These are phyloP conservation scores for Colletotrichum filicis DNA, from an alignment of 2,329 filamentous ascomycete genomes.

Conservation along the genomic window DNA sequence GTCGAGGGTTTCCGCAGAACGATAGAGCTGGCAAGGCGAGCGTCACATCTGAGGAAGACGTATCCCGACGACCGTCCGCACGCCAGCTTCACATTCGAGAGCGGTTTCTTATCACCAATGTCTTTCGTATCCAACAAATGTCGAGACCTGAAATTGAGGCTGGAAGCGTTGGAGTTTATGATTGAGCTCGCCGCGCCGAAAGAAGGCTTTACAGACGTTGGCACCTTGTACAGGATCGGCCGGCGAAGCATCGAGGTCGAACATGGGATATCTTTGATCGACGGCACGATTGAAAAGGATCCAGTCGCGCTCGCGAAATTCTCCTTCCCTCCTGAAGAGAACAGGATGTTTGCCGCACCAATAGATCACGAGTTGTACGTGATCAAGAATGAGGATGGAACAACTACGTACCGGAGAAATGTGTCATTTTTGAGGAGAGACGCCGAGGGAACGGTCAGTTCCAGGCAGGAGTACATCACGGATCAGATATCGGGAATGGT, in stretches of 20 bases:
- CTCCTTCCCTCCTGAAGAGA: conserved; percentile 12
- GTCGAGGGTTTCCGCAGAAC: conserved; percentile 48
- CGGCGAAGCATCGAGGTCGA: conserved; percentile 24
- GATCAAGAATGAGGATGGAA: neutral
- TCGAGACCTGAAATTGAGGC: conserved; percentile 46
- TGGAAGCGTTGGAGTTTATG: conserved; percentile 48
- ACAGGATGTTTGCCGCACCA: conserved; percentile 6
- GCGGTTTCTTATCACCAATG: conserved; percentile 16
- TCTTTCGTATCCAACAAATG: conserved; percentile 15
- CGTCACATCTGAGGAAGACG: conserved; percentile 9
- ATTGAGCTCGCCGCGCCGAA: conserved; percentile 37
- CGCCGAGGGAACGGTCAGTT: neutral
- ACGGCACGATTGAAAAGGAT: conserved; percentile 19
- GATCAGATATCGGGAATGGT: conserved; percentile 10
- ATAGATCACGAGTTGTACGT: conserved; percentile 23
- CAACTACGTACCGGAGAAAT: conserved; percentile 15
- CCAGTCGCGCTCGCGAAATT: neutral
- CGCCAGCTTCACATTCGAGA: conserved; percentile 25
- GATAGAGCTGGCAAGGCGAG: conserved; percentile 43
- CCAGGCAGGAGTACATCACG: conserved; percentile 16
- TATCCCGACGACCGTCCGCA: conserved; percentile 37
- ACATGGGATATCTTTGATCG: conserved; percentile 24
- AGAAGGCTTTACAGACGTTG: conserved; percentile 9
- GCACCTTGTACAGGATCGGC: conserved; percentile 23
- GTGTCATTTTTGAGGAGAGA: neutral